A percentile compares a stretch with the other conserved stretches of the same genome.
Evolutionary conservation across 2,329 filamentous ascomycete genomes (phyloP).

Genomic region (Domatiomyces catenatus): DNA sequence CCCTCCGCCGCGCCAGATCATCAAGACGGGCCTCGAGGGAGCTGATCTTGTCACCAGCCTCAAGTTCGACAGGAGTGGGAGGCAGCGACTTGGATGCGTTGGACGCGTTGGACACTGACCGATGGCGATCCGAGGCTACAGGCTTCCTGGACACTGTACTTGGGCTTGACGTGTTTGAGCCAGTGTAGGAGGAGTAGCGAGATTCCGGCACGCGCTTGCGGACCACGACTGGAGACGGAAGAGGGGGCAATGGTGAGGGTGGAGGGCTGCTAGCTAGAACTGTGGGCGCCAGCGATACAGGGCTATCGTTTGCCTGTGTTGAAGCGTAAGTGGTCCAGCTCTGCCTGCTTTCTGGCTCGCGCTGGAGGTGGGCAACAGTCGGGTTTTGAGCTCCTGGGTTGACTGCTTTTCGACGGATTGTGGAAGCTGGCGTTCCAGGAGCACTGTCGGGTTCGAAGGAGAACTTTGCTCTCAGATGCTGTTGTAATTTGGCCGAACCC

Average conservation of each 20-base stretch:
- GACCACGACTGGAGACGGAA: constrained; percentile 25
- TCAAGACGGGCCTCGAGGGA: constrained; percentile 51
- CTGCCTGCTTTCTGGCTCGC: constrained; percentile 10
- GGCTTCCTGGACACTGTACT: constrained; percentile 24
- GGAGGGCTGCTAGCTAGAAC: constrained; percentile 24
- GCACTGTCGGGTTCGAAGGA: constrained; percentile 10
- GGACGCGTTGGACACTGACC: constrained; percentile 26
- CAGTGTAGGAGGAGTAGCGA: constrained; percentile 18
- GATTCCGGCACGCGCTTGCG: constrained; percentile 21
- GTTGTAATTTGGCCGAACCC: background rate
- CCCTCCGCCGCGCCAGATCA: constrained; percentile 49
- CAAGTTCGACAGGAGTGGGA: constrained; percentile 44
- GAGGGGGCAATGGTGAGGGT: constrained; percentile 20
- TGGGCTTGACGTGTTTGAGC: constrained; percentile 15
- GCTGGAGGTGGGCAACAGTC: constrained; percentile 3
- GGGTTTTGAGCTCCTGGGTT: background rate
- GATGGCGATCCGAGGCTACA: constrained; percentile 19
- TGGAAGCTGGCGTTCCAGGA: constrained; percentile 12
- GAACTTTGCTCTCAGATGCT: constrained; percentile 2
- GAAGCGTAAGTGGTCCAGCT: constrained; percentile 49
- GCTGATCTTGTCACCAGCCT: constrained; percentile 48
- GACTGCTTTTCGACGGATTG: background rate
- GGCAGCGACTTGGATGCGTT: constrained; percentile 41
- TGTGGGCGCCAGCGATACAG: constrained; percentile 25
- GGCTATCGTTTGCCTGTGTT: constrained; percentile 30